Conservation (phyloP, 2,329 filamentous ascomycete genomes). For the Monosporascus sp. region DNA sequence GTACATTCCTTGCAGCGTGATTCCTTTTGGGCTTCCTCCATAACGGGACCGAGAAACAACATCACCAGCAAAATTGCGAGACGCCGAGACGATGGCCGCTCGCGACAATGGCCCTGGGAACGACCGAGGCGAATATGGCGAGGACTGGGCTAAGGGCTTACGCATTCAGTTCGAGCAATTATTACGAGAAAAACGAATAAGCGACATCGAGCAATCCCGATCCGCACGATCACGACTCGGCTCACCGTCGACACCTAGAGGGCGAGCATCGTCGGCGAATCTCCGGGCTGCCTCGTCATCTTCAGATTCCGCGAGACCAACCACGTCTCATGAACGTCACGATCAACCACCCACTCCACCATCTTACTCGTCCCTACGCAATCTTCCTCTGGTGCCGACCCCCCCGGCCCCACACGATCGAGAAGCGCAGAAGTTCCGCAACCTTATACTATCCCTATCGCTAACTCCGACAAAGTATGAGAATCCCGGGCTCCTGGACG, state of each 20-base stretch:
- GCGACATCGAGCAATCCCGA: constrained; percentile 64
- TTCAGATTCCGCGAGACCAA: constrained; percentile 37
- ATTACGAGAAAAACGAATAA: constrained; percentile 80
- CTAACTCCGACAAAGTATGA: constrained; percentile 90
- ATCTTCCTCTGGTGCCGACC: constrained; percentile 49
- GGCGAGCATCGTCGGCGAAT: constrained; percentile 46
- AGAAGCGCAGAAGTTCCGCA: constrained; percentile 69
- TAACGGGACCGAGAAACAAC: too few relatives aligned
- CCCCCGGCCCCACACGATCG: constrained; percentile 55
- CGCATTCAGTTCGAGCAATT: constrained; percentile 81
- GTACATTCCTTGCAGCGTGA: too few relatives aligned
- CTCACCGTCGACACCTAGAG: constrained; percentile 47
- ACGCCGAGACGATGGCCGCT: constrained; percentile 17
- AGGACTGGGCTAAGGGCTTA: constrained; percentile 73
- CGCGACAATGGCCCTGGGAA: constrained; percentile 14
- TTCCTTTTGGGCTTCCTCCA: too few relatives aligned
- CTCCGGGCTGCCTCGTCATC: constrained; percentile 35
- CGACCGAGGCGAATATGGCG: constrained; percentile 47
- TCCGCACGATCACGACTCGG: constrained; percentile 53
- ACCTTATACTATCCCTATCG: constrained; percentile 78
- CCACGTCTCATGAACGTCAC: constrained; percentile 32
- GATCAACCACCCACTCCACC: constrained; percentile 38
- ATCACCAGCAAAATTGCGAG: background rate
- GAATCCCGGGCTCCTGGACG: constrained; percentile 89
- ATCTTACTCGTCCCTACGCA: constrained; percentile 56